Evolutionary conservation across 495 filamentous ascomycete genomes (phyloP), one percentile per base, ranked within the genome.

Genomic region (Aspergillus coremiiformis): DNA sequence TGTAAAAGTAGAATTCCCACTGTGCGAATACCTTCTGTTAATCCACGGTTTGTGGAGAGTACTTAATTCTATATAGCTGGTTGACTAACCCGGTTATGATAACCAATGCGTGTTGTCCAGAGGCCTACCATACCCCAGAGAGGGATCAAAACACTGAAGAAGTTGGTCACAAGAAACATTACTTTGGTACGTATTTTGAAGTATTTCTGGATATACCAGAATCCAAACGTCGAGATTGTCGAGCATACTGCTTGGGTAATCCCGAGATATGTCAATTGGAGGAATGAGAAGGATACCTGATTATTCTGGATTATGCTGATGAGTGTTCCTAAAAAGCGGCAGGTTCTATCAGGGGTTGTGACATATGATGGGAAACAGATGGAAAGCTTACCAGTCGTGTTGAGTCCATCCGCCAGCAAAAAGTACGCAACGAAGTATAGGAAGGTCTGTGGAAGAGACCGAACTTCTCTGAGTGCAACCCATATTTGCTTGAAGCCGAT

Each of bases 1-100:
- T 78, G 53, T 78, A 78, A 47, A 78, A 72, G 52, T 74, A 78
- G 24, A 78, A 76, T 21, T 78, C 74, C 63, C 74, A 70, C 71
- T 73, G 21, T 27, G 7, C 14, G 19, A 9, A 21, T 42, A 7
- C 0, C 4, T 43, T 15, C 7, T 30, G 32, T 47, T 26, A 47
- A 7, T 15, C 4, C 2, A 14, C 14, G 32, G 9, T 35, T 35
- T 15, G 5, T 35, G 14, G 12, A 12, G 5, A 14, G 14, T 14
- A 14, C 11, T 10, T 10, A n/a, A 35, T 10, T 15, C 9, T 35
- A 8, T 27, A 8, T 2, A 42, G 14, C 5, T 8, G 39, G 29
- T 7, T 15, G 39, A 59, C 66, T 55, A 58, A 69, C 72, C 14
- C 58, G 62, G 30, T 75, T 54, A 32, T 77, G 75, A 54, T 77